These are phyloP conservation scores for Bipolaris oryzae DNA, from an alignment of 2,329 filamentous ascomycete species.

Conservation along the genomic window DNA sequence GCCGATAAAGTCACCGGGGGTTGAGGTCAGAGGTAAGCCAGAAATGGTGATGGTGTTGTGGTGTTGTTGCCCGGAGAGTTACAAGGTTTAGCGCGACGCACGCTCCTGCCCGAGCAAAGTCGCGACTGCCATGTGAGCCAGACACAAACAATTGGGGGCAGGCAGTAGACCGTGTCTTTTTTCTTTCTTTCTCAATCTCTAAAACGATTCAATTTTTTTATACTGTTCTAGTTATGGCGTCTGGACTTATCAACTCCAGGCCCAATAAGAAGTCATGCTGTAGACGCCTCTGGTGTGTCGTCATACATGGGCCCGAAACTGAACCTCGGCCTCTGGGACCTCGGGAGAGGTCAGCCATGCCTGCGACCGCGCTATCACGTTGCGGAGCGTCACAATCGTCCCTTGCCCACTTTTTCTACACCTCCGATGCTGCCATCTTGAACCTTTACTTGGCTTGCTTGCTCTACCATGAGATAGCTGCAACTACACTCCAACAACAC, in stretches of 20 bases:
- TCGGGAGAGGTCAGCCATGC: constrained; percentile 44
- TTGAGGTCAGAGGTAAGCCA: neutral
- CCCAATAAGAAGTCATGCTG: neutral
- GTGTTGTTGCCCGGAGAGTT: constrained; percentile 22
- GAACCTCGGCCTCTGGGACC: constrained; percentile 44
- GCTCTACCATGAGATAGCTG: constrained; percentile 34
- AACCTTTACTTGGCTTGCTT: constrained; percentile 2
- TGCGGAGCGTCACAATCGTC: constrained; percentile 28
- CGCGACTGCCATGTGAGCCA: constrained; percentile 6
- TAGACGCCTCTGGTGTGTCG: constrained; percentile 9
- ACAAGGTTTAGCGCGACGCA: constrained; percentile 22
- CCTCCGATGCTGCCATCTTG: constrained; percentile 12
- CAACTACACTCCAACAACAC: constrained; percentile 11
- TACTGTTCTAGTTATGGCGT: no score
- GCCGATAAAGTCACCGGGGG: constrained; percentile 6
- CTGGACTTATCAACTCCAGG: no score
- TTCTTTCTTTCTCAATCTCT: neutral
- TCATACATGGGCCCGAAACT: constrained; percentile 18
- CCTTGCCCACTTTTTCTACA: constrained; percentile 22
- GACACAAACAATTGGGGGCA: neutral
- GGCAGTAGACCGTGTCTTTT: neutral
- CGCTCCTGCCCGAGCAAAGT: constrained; percentile 20
- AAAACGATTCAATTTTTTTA: no score
- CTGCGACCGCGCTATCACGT: constrained; percentile 32
- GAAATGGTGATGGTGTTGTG: constrained; percentile 6